phyloP scores from a whole-genome alignment of 2,329 filamentous ascomycete genomes.

The Colletotrichum horii region DNA sequence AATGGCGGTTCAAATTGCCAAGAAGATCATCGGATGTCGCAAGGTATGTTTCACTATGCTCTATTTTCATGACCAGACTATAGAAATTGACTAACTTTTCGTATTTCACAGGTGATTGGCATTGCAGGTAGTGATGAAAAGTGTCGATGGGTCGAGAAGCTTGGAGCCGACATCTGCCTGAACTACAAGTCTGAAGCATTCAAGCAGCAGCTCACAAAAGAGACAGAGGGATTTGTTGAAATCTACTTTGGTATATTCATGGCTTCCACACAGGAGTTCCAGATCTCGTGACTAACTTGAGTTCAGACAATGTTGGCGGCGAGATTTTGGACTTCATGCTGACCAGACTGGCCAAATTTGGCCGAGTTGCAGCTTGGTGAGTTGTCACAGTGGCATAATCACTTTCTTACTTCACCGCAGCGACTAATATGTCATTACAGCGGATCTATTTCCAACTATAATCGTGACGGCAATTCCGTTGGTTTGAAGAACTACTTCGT shows the following conservation, averaged over 20 bases:
- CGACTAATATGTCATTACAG: neutral
- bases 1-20: neutral
- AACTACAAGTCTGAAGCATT: neutral
- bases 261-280: fast-evolving
- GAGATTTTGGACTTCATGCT: neutral
- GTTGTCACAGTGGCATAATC: fast-evolving
- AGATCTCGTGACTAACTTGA: neutral
- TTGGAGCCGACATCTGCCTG: neutral
- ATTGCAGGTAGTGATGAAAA: neutral
- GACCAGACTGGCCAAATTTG: neutral
- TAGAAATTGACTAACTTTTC: fast-evolving
- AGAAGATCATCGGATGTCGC: neutral
- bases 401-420: neutral
- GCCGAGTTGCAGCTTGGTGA: neutral
- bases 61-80: neutral
- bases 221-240: neutral
- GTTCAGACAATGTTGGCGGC: neutral
- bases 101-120: neutral
- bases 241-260: neutral
- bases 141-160: neutral
- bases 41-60: neutral
- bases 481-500: neutral
- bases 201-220: neutral
- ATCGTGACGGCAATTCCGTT: neutral
- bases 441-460: neutral